These are phyloP conservation scores for Leccinum pellstonianum DNA, from an alignment of 768 basidiomycete species.

Conservation along the genomic window DNA sequence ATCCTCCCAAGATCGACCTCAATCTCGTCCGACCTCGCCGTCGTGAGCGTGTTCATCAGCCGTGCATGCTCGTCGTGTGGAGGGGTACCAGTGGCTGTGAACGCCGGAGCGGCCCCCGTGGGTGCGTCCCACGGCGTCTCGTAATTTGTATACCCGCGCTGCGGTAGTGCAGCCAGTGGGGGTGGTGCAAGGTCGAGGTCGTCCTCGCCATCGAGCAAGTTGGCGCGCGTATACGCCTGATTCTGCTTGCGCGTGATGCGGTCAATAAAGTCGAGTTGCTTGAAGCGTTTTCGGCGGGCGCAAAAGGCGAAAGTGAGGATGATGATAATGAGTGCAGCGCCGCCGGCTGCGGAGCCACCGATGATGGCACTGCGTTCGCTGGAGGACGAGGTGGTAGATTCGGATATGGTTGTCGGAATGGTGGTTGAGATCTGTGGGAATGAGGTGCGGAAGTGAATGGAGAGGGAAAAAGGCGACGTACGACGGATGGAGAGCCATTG, in stretches of 20 bases:
- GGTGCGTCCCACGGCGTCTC: slow-evolving; percentile 23
- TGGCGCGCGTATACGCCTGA: slow-evolving; percentile 20
- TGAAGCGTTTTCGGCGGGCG: slow-evolving; percentile 38
- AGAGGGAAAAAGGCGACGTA: slow-evolving; percentile 8
- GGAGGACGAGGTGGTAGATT: neutral
- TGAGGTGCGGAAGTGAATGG: neutral
- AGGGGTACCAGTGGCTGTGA: slow-evolving; percentile 26
- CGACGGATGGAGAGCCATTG: slow-evolving; percentile 15
- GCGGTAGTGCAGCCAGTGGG: neutral
- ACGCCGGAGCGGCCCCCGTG: neutral
- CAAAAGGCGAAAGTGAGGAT: slow-evolving; percentile 38
- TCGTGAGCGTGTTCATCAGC: slow-evolving; percentile 21
- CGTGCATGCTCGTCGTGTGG: slow-evolving; percentile 33
- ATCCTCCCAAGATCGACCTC: slow-evolving; percentile 42
- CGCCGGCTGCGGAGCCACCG: slow-evolving; percentile 41
- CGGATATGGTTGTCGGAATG: slow-evolving; percentile 22
- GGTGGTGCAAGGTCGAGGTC: slow-evolving; percentile 9
- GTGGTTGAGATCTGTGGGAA: slow-evolving; percentile 13
- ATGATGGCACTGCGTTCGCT: slow-evolving; percentile 40
- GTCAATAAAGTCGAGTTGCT: slow-evolving; percentile 31
- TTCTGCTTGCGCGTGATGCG: slow-evolving; percentile 26
- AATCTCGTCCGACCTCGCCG: slow-evolving; percentile 6
- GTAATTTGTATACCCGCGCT: slow-evolving; percentile 18
- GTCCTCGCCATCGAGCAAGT: slow-evolving; percentile 28
- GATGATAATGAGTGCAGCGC: slow-evolving; percentile 36